Percentiles rank a stretch among this genome's conserved stretches.
Evolutionary conservation across 768 basidiomycete species (phyloP).

Genomic region (Rhodotorula kratochvilovae): DNA sequence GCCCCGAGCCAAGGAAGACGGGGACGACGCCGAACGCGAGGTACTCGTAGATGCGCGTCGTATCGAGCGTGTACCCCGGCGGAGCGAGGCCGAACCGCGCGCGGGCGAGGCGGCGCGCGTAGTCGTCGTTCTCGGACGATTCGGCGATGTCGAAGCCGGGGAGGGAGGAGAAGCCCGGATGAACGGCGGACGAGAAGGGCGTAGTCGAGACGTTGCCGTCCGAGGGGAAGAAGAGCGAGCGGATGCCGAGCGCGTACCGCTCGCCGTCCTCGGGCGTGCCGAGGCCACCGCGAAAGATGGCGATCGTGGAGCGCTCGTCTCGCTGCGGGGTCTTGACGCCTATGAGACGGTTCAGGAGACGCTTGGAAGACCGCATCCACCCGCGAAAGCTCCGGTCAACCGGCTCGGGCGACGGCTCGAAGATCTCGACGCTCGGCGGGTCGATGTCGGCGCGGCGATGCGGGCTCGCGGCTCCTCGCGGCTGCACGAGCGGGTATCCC

Average conservation of each 20-base stretch:
- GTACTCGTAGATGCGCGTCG: slow-evolving; percentile 33
- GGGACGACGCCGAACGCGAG: slow-evolving; percentile 35
- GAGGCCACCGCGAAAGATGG: slow-evolving; percentile 31
- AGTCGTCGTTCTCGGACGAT: slow-evolving; percentile 15
- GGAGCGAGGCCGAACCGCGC: slow-evolving; percentile 24
- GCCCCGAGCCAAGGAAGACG: slow-evolving; percentile 29
- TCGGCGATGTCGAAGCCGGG: slow-evolving; percentile 31
- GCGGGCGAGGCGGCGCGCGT: slow-evolving; percentile 20
- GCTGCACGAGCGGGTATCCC: neutral
- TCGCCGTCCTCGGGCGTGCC: slow-evolving; percentile 16
- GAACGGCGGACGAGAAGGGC: neutral
- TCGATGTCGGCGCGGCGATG: neutral
- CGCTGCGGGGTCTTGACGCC: rapidly evolving
- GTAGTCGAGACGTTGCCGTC: slow-evolving; percentile 2
- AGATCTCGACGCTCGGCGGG: slow-evolving; percentile 15
- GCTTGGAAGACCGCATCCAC: neutral
- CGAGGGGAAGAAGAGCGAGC: slow-evolving; percentile 27
- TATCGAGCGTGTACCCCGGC: slow-evolving; percentile 33
- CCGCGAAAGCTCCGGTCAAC: neutral
- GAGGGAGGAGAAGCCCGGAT: slow-evolving; percentile 26
- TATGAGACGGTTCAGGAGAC: too few species aligned
- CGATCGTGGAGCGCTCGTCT: slow-evolving; percentile 1
- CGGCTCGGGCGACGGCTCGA: neutral
- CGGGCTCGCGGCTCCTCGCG: neutral
- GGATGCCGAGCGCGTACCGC: slow-evolving; percentile 24